Conservation (phyloP, 2,329 filamentous ascomycete genomes). For the Fusarium albosuccineum region DNA sequence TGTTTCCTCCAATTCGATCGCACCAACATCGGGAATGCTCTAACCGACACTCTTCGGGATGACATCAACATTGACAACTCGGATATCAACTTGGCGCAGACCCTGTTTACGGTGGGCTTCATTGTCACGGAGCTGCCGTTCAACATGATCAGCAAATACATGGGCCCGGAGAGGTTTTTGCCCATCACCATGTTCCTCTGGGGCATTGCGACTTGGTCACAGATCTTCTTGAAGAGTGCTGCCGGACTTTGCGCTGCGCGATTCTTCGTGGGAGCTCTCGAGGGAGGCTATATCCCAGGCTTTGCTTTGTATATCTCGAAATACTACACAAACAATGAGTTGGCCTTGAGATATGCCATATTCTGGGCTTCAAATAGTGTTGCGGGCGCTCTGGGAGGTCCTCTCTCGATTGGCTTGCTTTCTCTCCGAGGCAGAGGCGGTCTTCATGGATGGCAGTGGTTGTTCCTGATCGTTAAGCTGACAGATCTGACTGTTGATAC, state of each 20-base stretch:
- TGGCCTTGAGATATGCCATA: constrained; percentile 46
- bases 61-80: constrained; percentile 63
- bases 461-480: constrained; percentile 47
- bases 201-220: constrained; percentile 48
- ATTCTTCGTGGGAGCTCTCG: constrained; percentile 48
- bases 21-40: constrained; percentile 62
- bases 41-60: constrained; percentile 63
- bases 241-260: constrained; percentile 43
- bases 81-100: constrained; percentile 66
- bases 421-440: constrained; percentile 43
- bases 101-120: constrained; percentile 63
- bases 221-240: constrained; percentile 46
- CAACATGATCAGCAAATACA: constrained; percentile 46
- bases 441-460: constrained; percentile 49
- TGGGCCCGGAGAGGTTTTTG: constrained; percentile 47
- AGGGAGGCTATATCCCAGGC: constrained; percentile 51
- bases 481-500: fast-evolving
- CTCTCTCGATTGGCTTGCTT: constrained; percentile 45
- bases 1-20: constrained; percentile 52
- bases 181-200: constrained; percentile 49
- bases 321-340: constrained; percentile 49
- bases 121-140: constrained; percentile 57
- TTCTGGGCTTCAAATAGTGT: constrained; percentile 50
- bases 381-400: constrained; percentile 46
- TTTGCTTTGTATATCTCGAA: constrained; percentile 49